Evolutionary conservation across 1,139 yeast species (phyloP), one percentile per base, ranked within the genome.

Genomic region (Hanseniaspora gamundiae): DNA sequence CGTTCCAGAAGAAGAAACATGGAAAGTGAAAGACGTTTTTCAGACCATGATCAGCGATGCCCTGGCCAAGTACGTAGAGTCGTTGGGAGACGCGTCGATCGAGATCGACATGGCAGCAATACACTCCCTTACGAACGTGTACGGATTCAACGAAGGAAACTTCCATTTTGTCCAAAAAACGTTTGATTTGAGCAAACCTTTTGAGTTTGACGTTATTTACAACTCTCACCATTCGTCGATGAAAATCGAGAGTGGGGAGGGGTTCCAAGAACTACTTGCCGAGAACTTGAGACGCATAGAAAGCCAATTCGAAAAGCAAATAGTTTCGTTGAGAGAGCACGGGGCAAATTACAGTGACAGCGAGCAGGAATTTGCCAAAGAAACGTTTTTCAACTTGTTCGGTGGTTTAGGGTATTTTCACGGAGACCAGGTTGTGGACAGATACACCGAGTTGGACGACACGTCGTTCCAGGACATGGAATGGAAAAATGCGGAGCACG

Each of bases 391-490:
- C 0, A 91, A 91, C 42, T 67, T 91, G 41, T 63, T 86, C 45
- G 98, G 97, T 13, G 97, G 97, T 9, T 71, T 91, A 44, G 84
- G 95, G 1, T 88, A 86, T 60, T 82, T 83, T 55, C 71, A 85
- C 55, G 98, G 98, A n/a, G 83, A 80, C 45, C 86, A 83, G 46
- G 57, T 83, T 42, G 94, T 88, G 14, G 95, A 87, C 56, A 69
- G 95, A 52, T 70, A 71, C 3, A 76, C 87, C 2, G 67, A 70
- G 7, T 66, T 80, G 31, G 85, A 81, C 51, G 91, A 81, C 47
- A 79, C 76, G 16, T 70, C 74, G 1, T 77, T 76, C 58, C 76
- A 73, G 48, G 74, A 74, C 16, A 70, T 73, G 22, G 66, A 71
- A 20, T 68, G 81, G 20, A 62, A 60, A 31, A 57, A 54, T 46